Conservation (phyloP, 805 yeast species). For the Ogataea pignaliae region DNA sequence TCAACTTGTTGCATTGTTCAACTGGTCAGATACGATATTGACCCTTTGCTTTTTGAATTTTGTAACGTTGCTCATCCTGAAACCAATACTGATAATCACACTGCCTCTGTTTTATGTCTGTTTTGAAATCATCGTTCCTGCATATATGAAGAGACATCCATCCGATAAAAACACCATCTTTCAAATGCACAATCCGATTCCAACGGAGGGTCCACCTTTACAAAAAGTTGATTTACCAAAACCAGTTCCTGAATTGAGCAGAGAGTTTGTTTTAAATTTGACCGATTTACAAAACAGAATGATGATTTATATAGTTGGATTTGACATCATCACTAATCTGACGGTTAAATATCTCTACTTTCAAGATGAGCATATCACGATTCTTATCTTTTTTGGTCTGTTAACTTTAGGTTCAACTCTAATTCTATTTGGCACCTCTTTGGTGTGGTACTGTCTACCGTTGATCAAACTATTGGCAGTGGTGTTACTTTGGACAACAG, state of each 20-base stretch:
- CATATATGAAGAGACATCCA: constrained; percentile 56
- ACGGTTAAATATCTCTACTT: constrained; percentile 59
- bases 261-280: constrained; percentile 72
- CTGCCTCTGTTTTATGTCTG: constrained; percentile 54
- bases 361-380: constrained; percentile 55
- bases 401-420: constrained; percentile 11
- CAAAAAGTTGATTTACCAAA: constrained; percentile 47
- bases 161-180: constrained; percentile 43
- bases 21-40: constrained; percentile 60
- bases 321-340: constrained; percentile 50
- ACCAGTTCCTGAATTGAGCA: constrained; percentile 73
- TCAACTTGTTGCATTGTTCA: constrained; percentile 45
- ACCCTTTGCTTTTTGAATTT: constrained; percentile 51
- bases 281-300: constrained; percentile 83
- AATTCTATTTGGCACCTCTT: constrained; percentile 27
- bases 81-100: constrained; percentile 51
- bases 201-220: constrained; percentile 50
- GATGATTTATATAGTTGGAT: constrained; percentile 56
- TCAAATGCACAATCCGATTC: constrained; percentile 36
- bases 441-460: constrained; percentile 20
- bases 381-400: constrained; percentile 41
- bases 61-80: constrained; percentile 41
- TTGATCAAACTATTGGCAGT: constrained; percentile 32
- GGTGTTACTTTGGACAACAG: constrained; percentile 44
- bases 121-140: constrained; percentile 60